Base-by-base conservation (phyloP, 2,329 filamentous ascomycete species). In the Pestalotiopsis sp. region DNA sequence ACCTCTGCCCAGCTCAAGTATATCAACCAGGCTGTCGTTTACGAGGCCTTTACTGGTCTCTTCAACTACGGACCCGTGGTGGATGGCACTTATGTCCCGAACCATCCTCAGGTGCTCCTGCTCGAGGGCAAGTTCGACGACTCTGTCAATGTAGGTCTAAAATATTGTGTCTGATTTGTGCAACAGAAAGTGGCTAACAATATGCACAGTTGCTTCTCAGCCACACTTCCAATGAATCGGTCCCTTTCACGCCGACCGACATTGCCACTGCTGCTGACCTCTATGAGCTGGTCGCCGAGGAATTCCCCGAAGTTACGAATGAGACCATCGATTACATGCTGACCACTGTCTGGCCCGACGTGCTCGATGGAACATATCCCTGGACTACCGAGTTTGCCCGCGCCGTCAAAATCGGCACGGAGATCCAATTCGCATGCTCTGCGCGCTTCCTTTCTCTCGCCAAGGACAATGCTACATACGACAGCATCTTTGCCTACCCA, bases 401-500 rank as follows among this genome's bases (percentile, higher is more conserved):
- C 9, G 78, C 78, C 0, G 75, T 78, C 12, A 77, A 83, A 1
- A 74, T 85, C 12, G 75, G 81, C 52, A 75, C 81, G 13, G 87
- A 89, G 67, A 68, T 75, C 5, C 68, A 76, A 68, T 86, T 87
- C 72, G 78, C 78, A 40, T 89, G 87, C 81, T 87, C 87, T 72
- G 83, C 86, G 14, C 80, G 83, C 73, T 87, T 82, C 72, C 78
- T 89, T 4, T 80, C 82, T 67, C 78, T 76, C 1, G 86, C 83
- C 7, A 84, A 79, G 75, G 72, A 74, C 12, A 85, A 86, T 75
- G 65, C 80, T 11, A 85, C 84, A 0, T 85, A 85, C 74, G 79
- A 80, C 2, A 89, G 89, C 77, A 76, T 84, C 27, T 90, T 89
- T 73, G 79, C 82, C 25, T 80, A 87, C 1, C 83, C 83, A 0